Conservation (phyloP, 169 alveolate species). For the Plasmodium gaboni region DNA sequence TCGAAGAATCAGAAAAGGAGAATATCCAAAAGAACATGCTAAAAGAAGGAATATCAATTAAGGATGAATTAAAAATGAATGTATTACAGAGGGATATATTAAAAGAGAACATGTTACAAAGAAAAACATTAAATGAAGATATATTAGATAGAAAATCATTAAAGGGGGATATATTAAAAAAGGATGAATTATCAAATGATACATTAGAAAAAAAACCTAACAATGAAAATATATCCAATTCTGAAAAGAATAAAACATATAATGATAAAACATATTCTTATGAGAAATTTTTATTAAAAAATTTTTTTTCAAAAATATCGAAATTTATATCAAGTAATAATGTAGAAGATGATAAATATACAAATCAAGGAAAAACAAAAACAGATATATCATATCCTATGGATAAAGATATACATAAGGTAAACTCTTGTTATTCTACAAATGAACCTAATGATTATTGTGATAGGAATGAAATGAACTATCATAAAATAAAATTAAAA, state of each 20-base stretch:
- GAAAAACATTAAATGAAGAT: background rate
- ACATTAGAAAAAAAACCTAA: background rate
- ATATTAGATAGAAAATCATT: background rate
- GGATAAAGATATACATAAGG: background rate
- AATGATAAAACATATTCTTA: conserved; percentile 34
- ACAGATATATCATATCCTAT: background rate
- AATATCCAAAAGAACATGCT: no score
- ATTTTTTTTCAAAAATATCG: conserved; percentile 51
- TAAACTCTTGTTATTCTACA: conserved; percentile 19
- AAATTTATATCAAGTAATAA: conserved; percentile 17
- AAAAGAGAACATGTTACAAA: background rate
- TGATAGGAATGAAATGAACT: conserved; percentile 15
- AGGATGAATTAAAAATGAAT: no score
- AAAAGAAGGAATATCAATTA: no score
- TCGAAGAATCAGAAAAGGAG: no score
- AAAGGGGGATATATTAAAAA: conserved; percentile 1
- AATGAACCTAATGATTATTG: conserved; percentile 20
- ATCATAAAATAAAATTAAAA: background rate
- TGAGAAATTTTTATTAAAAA: conserved; percentile 45
- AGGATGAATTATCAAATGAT: conserved; percentile 1
- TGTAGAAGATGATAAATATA: conserved; percentile 7
- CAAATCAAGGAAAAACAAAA: conserved; percentile 1
- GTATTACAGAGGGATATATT: no score
- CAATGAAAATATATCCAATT: conserved; percentile 11
- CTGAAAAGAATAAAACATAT: conserved; percentile 8